These are phyloP conservation scores for Volvox reticuliferus DNA, from an alignment of 139 green algal species.

Conservation along the genomic window DNA sequence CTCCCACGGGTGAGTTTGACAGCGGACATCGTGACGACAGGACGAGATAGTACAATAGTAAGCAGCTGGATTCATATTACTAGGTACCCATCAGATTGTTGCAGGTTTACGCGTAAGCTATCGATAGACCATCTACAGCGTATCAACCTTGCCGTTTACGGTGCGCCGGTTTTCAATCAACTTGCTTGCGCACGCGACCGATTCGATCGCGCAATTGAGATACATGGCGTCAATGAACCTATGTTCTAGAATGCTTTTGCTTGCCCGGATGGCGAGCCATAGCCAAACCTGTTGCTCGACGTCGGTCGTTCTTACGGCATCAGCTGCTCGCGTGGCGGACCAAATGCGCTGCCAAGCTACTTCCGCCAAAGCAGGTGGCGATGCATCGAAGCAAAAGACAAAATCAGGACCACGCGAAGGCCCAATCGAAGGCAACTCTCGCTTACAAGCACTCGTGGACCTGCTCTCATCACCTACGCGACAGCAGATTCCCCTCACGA, in stretches of 20 bases:
- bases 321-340: not conserved
- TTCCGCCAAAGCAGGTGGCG: not conserved
- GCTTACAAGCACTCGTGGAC: constrained; percentile 1
- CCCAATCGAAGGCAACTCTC: constrained; percentile 5
- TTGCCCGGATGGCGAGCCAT: not conserved
- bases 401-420: not conserved
- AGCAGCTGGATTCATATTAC: too few species aligned
- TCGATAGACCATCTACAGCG: not conserved
- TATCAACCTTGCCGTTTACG: not conserved
- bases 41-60: too few species aligned
- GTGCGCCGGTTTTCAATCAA: too few species aligned
- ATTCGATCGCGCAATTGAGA: too few species aligned
- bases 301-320: not conserved
- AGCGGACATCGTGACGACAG: too few species aligned
- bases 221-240: not conserved
- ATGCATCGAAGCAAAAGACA: not conserved
- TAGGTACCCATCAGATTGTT: not conserved
- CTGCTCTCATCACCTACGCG: constrained; percentile 4
- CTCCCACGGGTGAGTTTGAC: too few species aligned
- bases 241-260: not conserved
- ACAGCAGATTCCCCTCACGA: not conserved
- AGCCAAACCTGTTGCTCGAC: not conserved
- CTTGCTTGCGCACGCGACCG: too few species aligned
- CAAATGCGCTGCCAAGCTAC: constrained; percentile 2
- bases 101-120: not conserved